These are phyloP conservation scores for Colletotrichum sp. DNA, from an alignment of 2,329 filamentous ascomycete genomes.

Conservation along the genomic window DNA sequence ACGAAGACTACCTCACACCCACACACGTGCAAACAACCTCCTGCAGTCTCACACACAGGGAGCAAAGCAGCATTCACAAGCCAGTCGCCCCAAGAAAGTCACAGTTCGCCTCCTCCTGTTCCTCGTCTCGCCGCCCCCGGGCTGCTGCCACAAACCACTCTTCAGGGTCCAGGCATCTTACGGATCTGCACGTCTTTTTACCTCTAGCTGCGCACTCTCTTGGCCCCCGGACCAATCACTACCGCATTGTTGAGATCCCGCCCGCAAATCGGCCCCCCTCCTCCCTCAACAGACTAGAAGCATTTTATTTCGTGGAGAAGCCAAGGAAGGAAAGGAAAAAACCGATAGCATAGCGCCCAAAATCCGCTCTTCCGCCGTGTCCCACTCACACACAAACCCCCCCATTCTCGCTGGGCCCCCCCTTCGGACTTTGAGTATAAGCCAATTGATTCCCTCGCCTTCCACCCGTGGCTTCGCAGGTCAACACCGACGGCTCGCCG, in stretches of 20 bases:
- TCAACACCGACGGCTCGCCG: not conserved
- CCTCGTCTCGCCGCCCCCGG: not conserved
- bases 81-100: not conserved
- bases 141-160: not conserved
- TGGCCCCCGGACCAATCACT: conserved; percentile 9
- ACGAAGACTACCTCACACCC: not conserved
- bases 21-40: not conserved
- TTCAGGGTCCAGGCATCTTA: conserved; percentile 10
- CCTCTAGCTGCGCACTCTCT: not conserved
- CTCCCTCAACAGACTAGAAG: conserved; percentile 16
- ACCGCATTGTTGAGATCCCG: conserved; percentile 19
- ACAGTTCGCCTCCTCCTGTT: not conserved
- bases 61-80: not conserved
- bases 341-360: not conserved
- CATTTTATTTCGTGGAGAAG: conserved; percentile 10
- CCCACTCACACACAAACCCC: not conserved
- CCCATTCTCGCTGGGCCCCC: not conserved
- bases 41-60: not conserved
- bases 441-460: conserved; percentile 20
- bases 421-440: not conserved
- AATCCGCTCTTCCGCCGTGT: not conserved
- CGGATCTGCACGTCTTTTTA: not conserved
- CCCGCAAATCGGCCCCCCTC: not conserved
- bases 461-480: conserved; percentile 12
- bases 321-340: not conserved